Evolutionary conservation across 1,139 yeast species (phyloP).

Genomic region (Yamadazyma spencermartinsiae): DNA sequence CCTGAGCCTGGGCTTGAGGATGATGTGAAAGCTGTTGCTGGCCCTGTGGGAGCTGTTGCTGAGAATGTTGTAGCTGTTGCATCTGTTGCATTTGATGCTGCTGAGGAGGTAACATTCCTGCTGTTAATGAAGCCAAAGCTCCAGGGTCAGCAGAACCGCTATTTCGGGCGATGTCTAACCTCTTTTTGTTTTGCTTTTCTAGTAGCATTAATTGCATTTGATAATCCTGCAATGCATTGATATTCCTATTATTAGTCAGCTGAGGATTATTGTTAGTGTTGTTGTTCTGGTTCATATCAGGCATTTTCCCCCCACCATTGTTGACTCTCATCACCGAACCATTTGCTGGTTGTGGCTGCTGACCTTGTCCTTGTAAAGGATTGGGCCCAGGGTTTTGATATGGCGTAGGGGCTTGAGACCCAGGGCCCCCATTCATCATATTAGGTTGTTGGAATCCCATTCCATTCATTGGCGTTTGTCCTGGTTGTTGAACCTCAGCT

Average conservation of each 20-base stretch:
- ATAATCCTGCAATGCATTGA: conserved; percentile 63
- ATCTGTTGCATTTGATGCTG: conserved; percentile 20
- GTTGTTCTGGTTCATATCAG: conserved; percentile 4
- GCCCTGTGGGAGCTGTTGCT: no score
- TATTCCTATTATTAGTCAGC: conserved; percentile 23
- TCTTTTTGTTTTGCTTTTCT: conserved; percentile 70
- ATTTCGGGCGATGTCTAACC: conserved; percentile 52
- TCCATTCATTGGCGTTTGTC: conserved; percentile 8
- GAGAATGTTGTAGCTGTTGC: conserved; percentile 13
- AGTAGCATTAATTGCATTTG: conserved; percentile 73
- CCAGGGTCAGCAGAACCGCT: conserved; percentile 28
- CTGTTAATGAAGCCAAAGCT: conserved; percentile 16
- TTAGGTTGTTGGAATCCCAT: not conserved
- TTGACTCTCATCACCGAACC: conserved; percentile 16
- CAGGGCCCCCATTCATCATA: conserved; percentile 6
- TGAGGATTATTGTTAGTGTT: not conserved
- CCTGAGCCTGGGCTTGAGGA: conserved; percentile 1
- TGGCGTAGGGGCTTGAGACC: conserved; percentile 5
- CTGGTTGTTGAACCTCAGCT: no score
- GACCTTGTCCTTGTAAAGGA: conserved; percentile 5
- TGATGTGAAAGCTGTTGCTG: conserved; percentile 2
- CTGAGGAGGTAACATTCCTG: conserved; percentile 25
- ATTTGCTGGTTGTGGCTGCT: conserved; percentile 1
- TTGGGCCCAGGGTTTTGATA: conserved; percentile 9
- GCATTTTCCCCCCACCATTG: no score